These are phyloP conservation scores for Suillus weaverae DNA, from an alignment of 768 basidiomycete genomes.

Conservation along the genomic window DNA sequence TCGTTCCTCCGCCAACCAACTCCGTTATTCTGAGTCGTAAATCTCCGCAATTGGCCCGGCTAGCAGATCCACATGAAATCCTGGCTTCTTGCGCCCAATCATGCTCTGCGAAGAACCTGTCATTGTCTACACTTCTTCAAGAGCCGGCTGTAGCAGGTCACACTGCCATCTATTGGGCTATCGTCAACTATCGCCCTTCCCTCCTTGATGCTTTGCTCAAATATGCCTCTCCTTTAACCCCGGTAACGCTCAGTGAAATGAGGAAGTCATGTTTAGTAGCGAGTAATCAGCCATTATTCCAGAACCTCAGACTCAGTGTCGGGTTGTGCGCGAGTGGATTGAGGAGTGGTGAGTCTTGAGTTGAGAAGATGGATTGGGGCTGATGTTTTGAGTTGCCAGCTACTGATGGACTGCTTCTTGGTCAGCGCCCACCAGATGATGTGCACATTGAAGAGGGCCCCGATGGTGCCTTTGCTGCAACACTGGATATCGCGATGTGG, in stretches of 20 bases:
- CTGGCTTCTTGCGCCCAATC: conserved; percentile 62
- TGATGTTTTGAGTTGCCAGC: conserved; percentile 11
- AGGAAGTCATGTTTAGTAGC: conserved; percentile 59
- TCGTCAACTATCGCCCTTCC: conserved; percentile 35
- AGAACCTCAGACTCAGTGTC: conserved; percentile 23
- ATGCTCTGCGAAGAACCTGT: conserved; percentile 52
- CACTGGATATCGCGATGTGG: conserved; percentile 56
- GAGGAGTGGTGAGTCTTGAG: conserved; percentile 20
- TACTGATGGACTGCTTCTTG: conserved; percentile 47
- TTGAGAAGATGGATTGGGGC: not conserved
- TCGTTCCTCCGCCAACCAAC: conserved; percentile 20
- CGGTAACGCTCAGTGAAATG: conserved; percentile 55
- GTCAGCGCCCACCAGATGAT: conserved; percentile 48
- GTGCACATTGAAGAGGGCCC: conserved; percentile 50
- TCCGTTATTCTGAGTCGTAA: conserved; percentile 5
- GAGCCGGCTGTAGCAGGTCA: conserved; percentile 24
- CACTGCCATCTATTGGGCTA: conserved; percentile 32
- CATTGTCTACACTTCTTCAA: conserved; percentile 30
- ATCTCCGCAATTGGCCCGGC: not conserved
- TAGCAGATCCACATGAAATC: conserved; percentile 30
- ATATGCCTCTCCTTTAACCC: conserved; percentile 44
- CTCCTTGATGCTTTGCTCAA: conserved; percentile 53
- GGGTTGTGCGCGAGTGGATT: conserved; percentile 18
- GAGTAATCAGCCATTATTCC: conserved; percentile 30
- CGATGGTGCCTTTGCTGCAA: conserved; percentile 49